These are phyloP conservation scores for Saturnispora halmiae DNA, from an alignment of 805 yeast species.

Conservation along the genomic window DNA sequence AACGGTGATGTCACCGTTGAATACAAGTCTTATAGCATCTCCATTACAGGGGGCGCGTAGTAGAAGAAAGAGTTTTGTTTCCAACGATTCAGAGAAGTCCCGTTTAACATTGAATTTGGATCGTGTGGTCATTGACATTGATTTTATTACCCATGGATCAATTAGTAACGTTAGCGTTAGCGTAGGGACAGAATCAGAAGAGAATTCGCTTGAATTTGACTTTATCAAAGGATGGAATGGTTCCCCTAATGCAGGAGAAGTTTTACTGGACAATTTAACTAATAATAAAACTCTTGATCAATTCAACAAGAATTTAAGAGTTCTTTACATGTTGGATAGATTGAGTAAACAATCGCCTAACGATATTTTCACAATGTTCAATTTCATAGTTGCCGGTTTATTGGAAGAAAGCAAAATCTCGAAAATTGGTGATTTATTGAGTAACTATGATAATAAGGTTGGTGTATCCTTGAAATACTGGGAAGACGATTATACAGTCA, in stretches of 20 bases:
- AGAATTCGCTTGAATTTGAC: background rate
- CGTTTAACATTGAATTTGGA: conserved; percentile 8
- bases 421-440: conserved; percentile 24
- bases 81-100: conserved; percentile 1
- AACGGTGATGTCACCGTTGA: conserved; percentile 7
- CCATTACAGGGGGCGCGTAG: background rate
- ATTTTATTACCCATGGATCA: conserved; percentile 3
- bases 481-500: conserved; percentile 26
- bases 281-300: conserved; percentile 23
- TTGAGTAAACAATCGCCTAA: conserved; percentile 24
- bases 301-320: conserved; percentile 28
- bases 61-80: background rate
- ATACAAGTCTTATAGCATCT: background rate
- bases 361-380: conserved; percentile 28
- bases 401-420: background rate
- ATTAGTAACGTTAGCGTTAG: conserved; percentile 4
- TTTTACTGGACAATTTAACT: conserved; percentile 24
- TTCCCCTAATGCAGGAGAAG: conserved; percentile 22
- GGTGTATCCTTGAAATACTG: conserved; percentile 28
- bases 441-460: conserved; percentile 25
- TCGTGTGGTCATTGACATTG: conserved; percentile 9
- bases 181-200: conserved; percentile 7
- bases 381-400: conserved; percentile 22
- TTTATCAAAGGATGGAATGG: conserved; percentile 15
- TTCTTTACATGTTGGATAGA: conserved; percentile 26